Evolutionary conservation across 1,284 basidiomycete genomes (phyloP), one percentile per base, ranked within the genome.

Genomic region (Cronartium quercuum): DNA sequence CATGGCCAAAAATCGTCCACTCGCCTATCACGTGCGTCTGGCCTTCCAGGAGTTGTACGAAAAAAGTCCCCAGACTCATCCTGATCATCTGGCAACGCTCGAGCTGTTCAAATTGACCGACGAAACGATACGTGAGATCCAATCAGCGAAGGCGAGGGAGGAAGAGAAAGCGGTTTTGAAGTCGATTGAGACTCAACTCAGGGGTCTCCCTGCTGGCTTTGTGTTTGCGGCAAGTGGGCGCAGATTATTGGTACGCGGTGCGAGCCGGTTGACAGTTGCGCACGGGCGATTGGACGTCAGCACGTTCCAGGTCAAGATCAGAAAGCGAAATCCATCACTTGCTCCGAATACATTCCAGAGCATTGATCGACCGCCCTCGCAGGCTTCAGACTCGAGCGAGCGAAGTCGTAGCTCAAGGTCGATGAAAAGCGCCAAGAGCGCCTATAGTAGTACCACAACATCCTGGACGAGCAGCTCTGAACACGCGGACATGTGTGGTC

Each of bases 141-240:
- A 88, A 64, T 90, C 91, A 77, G 90, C 92, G 76, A 93, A 92
- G 80, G 82, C 86, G 2, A 86, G 90, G 21, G 91, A 94, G 81
- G 90, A 92, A 75, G 90, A 92, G 77, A 91, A 92, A 80, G 86
- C 88, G 29, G 82, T 87, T 61, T 83, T 90, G 42, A 89, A 89
- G 80, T 82, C 84, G n/a, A 83, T 91, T 18, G 83, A 87, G 15
- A 81, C 83, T 12, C 84, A 85, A 0, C 86, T 94, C 68, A 83
- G 85, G 34, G 89, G 88, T 1, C 79, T 91, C 1, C 86, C 87
- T 0, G 75, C 83, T 1, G 82, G 83, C 3, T 84, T 85, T 35
- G 82, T 83, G 41, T 83, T 94, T 2, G 87, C 89, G 1, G 84
- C 84, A 41, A 85, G 91, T 42, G 90, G 91, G 75, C 86, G 92